Base-by-base conservation (phyloP, 2,329 filamentous ascomycete genomes). In the Fusarium cyanostomum region DNA sequence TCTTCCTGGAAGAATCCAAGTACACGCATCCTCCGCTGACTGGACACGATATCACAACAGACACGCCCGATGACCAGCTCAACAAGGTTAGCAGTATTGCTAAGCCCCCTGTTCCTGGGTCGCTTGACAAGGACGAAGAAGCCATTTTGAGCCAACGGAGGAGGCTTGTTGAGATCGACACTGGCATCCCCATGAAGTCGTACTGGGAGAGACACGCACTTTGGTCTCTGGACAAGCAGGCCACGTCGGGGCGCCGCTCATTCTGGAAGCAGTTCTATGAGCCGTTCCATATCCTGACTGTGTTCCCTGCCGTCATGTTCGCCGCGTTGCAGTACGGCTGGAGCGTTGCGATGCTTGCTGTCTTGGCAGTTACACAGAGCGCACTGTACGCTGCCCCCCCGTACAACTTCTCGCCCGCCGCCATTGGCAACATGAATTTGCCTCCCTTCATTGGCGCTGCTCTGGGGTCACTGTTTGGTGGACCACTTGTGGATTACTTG, bases 1-100 rank as follows among this genome's bases (percentile, higher is more conserved):
- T 72, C 12, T 79, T 84, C 11, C 83, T 79, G 38, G 64, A 69
- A 13, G 62, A 66, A 24, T 54, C 64, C 1, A 66, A 64, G 1
- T 60, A 45, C 10, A 52, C 48, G 1, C 51, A 39, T 5, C 26
- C 46, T 2, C 15, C 42, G 0, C 15, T 63, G 4, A 35, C 46
- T 10, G 55, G 59, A 1, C 46, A 31, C 18, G 44, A 57, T 4
- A 34, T 28, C 1, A 35, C 33, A n/a, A 8, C 26, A 30, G 12
- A 21, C 34, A 13, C 33, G 0, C 12, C 21, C 11, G 21, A 45
- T 11, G 33, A 24, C 2, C 30, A 33, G 15, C 24, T 41, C 2
- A 28, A 15, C 15, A 49, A 38, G 12, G 11, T 35, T 4, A 42
- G 12, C 33, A 53, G 55, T 28, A 56, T 35, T 2, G 9, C 8